These are phyloP conservation scores for Hortiboletus campestris DNA, from an alignment of 768 basidiomycete species.

Conservation along the genomic window DNA sequence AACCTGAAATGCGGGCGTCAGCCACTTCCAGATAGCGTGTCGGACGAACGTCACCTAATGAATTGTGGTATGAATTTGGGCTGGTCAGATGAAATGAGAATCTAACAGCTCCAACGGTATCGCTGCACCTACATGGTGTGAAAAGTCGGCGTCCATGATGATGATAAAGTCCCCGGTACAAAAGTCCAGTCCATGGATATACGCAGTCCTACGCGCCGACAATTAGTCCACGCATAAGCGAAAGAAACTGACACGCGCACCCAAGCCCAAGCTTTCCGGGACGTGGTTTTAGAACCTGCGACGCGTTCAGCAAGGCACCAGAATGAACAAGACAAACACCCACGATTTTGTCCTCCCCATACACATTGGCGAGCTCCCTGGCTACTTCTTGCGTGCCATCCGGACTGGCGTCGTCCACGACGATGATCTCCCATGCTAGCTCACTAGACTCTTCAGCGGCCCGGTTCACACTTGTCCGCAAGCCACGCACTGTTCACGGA, in stretches of 20 bases:
- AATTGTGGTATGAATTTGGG: slow-evolving; percentile 95
- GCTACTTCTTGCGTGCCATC: slow-evolving; percentile 93
- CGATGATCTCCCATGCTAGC: slow-evolving; percentile 82
- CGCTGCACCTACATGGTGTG: slow-evolving; percentile 73
- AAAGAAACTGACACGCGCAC: slow-evolving; percentile 39
- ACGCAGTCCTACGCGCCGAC: slow-evolving; percentile 66
- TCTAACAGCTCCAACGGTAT: not conserved
- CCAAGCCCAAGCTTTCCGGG: slow-evolving; percentile 90
- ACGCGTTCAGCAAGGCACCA: slow-evolving; percentile 3
- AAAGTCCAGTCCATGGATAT: slow-evolving; percentile 88
- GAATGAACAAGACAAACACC: slow-evolving; percentile 21
- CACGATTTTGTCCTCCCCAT: slow-evolving; percentile 85
- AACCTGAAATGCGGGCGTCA: slow-evolving; percentile 42
- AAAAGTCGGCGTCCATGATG: slow-evolving; percentile 97
- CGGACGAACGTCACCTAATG: slow-evolving; percentile 54
- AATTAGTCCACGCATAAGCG: not conserved
- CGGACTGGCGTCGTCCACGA: slow-evolving; percentile 91
- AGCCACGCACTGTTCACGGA: slow-evolving; percentile 66
- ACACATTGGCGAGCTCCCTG: slow-evolving; percentile 67
- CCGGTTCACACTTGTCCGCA: not conserved
- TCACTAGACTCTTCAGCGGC: slow-evolving; percentile 42
- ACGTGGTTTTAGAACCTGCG: slow-evolving; percentile 78
- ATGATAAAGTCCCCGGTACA: slow-evolving; percentile 91
- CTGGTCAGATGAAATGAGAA: slow-evolving; percentile 38
- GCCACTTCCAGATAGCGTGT: not conserved